A percentile compares a stretch with the other conserved stretches of the same genome.
These are phyloP conservation scores for Fimicolochytrium jonesii DNA, from an alignment of 192 early-diverging fungal species.

Conservation along the genomic window DNA sequence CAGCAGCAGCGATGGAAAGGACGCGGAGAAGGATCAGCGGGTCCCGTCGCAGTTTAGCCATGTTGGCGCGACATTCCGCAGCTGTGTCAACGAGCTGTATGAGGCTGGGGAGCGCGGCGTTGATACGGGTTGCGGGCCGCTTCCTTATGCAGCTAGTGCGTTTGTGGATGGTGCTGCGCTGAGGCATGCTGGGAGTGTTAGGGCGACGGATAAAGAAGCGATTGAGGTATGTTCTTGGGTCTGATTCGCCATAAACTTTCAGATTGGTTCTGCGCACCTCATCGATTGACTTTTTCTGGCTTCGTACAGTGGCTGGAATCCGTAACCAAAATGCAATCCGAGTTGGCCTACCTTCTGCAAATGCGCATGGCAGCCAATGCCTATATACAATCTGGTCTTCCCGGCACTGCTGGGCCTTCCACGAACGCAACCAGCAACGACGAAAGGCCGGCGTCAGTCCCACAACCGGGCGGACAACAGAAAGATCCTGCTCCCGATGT, in stretches of 20 bases:
- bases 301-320: constrained; percentile 30
- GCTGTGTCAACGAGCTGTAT: constrained; percentile 2
- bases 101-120: neutral
- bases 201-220: constrained; percentile 8
- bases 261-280: too few species aligned
- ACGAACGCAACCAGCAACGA: neutral
- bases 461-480: neutral
- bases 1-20: neutral
- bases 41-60: neutral
- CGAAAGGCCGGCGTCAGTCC: neutral
- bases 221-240: constrained; percentile 12
- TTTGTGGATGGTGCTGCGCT: neutral
- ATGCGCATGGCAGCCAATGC: constrained; percentile 8
- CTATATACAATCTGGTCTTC: neutral
- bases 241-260: too few species aligned
- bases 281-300: neutral
- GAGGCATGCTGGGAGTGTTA: neutral
- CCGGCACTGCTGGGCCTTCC: neutral
- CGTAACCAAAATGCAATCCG: constrained; percentile 21
- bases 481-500: too few species aligned
- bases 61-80: constrained; percentile 1
- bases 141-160: neutral
- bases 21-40: neutral
- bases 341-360: constrained; percentile 14
- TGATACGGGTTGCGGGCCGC: neutral